Evolutionary conservation across 2,329 filamentous ascomycete genomes (phyloP).

Genomic region (Penicillium janthinellum): DNA sequence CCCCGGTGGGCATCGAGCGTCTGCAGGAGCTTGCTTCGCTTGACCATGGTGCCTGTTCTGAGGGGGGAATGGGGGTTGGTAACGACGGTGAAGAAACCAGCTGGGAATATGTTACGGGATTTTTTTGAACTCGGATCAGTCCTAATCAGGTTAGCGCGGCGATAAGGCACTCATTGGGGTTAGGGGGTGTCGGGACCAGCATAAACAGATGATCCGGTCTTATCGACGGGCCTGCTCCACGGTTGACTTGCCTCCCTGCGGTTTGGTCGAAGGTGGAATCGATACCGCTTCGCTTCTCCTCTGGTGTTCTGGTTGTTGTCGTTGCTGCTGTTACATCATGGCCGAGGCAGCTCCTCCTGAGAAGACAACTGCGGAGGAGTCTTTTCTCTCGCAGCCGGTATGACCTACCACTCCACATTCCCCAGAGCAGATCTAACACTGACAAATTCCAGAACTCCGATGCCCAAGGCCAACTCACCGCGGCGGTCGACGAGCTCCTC

Average conservation of each 20-base stretch:
- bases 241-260: background rate
- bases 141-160: constrained; percentile 22
- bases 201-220: constrained; percentile 31
- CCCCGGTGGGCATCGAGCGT: constrained; percentile 62
- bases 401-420: background rate
- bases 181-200: constrained; percentile 17
- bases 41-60: constrained; percentile 45
- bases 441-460: constrained; percentile 28
- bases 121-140: constrained; percentile 37
- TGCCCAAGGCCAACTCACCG: constrained; percentile 61
- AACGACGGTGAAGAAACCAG: constrained; percentile 17
- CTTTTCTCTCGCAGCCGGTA: constrained; percentile 30
- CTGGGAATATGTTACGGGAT: constrained; percentile 30
- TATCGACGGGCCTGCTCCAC: constrained; percentile 18
- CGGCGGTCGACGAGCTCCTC: constrained; percentile 82
- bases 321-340: constrained; percentile 19
- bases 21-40: constrained; percentile 60
- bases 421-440: background rate
- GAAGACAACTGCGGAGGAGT: constrained; percentile 23
- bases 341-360: constrained; percentile 25
- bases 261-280: background rate
- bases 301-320: background rate
- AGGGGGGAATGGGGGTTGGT: constrained; percentile 15
- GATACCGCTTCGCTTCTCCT: background rate
- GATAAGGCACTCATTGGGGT: constrained; percentile 26